Conservation (phyloP, 2,329 filamentous ascomycete genomes). For the Aspergillus neotritici region DNA sequence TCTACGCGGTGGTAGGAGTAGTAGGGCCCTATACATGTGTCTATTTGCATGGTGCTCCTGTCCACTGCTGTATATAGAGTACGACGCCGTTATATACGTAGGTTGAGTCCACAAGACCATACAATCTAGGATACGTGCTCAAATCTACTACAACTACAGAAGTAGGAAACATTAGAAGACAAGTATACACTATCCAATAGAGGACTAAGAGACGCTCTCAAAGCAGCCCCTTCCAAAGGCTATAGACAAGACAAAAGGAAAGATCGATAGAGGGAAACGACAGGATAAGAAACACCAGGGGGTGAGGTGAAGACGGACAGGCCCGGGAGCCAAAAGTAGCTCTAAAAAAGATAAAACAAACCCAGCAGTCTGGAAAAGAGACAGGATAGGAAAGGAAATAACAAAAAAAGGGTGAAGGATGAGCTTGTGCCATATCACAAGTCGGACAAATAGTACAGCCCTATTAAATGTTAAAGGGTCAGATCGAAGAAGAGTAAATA, state of each 20-base stretch:
- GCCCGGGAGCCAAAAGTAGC: slow-evolving; percentile 11
- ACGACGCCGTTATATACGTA: too few species aligned
- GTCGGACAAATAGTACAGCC: slow-evolving; percentile 5
- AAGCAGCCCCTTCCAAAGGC: slow-evolving; percentile 18
- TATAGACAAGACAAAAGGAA: slow-evolving; percentile 18
- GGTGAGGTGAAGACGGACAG: slow-evolving; percentile 16
- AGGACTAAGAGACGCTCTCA: slow-evolving; percentile 14
- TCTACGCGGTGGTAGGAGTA: too few species aligned
- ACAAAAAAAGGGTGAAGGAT: slow-evolving; percentile 4
- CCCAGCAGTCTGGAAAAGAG: slow-evolving; percentile 10
- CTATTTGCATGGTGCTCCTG: too few species aligned
- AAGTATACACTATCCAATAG: too few species aligned
- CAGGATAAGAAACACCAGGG: slow-evolving; percentile 14
- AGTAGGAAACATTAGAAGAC: too few species aligned
- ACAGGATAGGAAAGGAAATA: slow-evolving; percentile 11
- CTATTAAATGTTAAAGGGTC: slow-evolving; percentile 8
- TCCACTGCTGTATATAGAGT: too few species aligned
- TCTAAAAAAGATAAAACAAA: slow-evolving; percentile 7
- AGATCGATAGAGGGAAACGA: slow-evolving; percentile 14
- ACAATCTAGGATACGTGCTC: too few species aligned
- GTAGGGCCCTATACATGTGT: too few species aligned
- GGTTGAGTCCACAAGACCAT: too few species aligned
- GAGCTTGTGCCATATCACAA: slow-evolving; percentile 2
- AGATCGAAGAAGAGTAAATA: slow-evolving; percentile 11
- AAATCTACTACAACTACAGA: too few species aligned